A percentile compares a stretch with the other conserved stretches of the same genome.
phyloP scores from a whole-genome alignment of 2,329 filamentous ascomycete genomes.

The Chalaropsis thielavioides region DNA sequence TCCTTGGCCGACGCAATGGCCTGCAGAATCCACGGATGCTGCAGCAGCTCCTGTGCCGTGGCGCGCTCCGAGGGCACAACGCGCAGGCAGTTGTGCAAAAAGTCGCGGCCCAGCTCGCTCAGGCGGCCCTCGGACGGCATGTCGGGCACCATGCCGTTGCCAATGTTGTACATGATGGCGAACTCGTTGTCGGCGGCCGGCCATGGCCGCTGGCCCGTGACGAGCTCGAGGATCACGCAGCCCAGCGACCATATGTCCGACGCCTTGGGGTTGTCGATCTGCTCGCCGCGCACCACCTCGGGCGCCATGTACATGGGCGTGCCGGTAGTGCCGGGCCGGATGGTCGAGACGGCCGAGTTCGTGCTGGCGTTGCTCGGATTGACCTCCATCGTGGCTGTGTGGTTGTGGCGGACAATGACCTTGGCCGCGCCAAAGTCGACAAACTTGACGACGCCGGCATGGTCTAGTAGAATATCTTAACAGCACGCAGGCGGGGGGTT shows the following conservation, averaged over 20 bases:
- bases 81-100: constrained; percentile 73
- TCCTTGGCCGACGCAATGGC: constrained; percentile 43
- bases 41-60: constrained; percentile 73
- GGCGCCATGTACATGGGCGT: constrained; percentile 99
- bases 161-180: constrained; percentile 99
- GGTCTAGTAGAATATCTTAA: constrained; percentile 88
- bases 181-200: constrained; percentile 94
- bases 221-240: constrained; percentile 96
- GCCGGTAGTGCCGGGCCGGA: constrained; percentile 54
- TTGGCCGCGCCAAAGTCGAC: constrained; percentile 97
- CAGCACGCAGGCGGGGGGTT: background rate
- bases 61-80: constrained; percentile 66
- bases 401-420: constrained; percentile 45
- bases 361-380: constrained; percentile 60
- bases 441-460: constrained; percentile 97
- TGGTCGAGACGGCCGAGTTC: background rate
- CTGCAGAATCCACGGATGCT: constrained; percentile 77
- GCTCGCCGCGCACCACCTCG: constrained; percentile 84
- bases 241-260: constrained; percentile 95
- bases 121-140: constrained; percentile 72
- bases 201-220: constrained; percentile 87
- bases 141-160: constrained; percentile 84
- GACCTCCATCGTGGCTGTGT: constrained; percentile 31
- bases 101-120: constrained; percentile 71
- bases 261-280: constrained; percentile 53